phyloP scores from a whole-genome alignment of 805 yeast genomes.

The Grigorovia humatica region DNA sequence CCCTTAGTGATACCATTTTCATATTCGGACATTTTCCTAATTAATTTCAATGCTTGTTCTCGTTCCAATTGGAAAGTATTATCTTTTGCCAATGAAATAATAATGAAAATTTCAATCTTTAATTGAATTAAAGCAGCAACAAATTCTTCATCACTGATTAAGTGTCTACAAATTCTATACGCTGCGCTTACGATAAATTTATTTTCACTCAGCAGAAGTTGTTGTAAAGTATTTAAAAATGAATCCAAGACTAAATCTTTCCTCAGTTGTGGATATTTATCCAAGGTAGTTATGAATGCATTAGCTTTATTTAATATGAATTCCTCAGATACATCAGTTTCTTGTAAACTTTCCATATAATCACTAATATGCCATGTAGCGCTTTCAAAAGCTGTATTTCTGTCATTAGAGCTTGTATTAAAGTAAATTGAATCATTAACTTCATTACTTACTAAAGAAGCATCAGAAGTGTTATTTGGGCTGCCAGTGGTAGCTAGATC shows the following conservation, averaged over 20 bases:
- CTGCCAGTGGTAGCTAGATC: not conserved
- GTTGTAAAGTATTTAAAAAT: constrained; percentile 48
- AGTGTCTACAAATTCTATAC: constrained; percentile 59
- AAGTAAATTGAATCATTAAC: not conserved
- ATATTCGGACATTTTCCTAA: constrained; percentile 49
- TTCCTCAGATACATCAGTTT: constrained; percentile 15
- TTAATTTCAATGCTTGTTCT: constrained; percentile 63
- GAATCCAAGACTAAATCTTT: constrained; percentile 53
- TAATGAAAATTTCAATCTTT: constrained; percentile 52
- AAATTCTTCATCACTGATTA: constrained; percentile 46
- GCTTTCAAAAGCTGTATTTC: constrained; percentile 11
- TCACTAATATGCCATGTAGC: constrained; percentile 30
- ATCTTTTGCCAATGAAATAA: constrained; percentile 54
- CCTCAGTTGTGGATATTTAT: constrained; percentile 48
- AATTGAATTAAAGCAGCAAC: constrained; percentile 42
- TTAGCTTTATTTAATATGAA: constrained; percentile 46
- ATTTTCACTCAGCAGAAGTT: constrained; percentile 45
- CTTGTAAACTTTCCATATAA: constrained; percentile 27
- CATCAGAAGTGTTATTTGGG: not conserved
- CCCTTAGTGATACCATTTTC: constrained; percentile 56
- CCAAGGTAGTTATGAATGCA: constrained; percentile 48
- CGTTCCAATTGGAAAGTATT: constrained; percentile 49
- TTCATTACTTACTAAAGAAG: not conserved
- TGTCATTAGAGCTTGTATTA: not conserved
- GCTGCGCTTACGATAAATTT: constrained; percentile 66